Evolutionary conservation across 352 stramenopile genomes (phyloP), one percentile per base, ranked within the genome.

Genomic region (Phytopythium litorale): DNA sequence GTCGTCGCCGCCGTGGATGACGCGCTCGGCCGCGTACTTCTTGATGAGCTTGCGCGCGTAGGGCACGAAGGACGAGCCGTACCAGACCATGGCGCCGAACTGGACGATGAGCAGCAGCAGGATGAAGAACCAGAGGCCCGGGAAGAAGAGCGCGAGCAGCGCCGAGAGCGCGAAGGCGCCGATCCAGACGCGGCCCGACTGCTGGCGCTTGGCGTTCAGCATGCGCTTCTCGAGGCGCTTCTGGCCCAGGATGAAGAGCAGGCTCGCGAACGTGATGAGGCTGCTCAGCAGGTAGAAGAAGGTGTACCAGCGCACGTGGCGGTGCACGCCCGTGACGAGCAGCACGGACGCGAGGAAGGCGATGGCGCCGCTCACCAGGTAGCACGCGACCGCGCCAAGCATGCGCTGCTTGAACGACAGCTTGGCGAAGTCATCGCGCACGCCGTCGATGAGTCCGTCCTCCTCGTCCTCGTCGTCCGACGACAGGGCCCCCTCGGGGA

Each of bases 11-110:
- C 68, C 68, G 57, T 78, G 66, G 42, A 79, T 61, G 43, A 79
- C 50, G 38, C 63, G 57, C 53, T 74, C 70, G 35, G 71, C 68
- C 60, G 74, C 67, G 55, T 79, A 76, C 61, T 79, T 79, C 64
- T 79, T 69, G 19, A 78, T 0, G 45, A 78, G 74, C 54, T 75
- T 78, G 56, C 77, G 72, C 37, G 70, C 75, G 51, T 82, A 87
- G 11, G 75, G 68, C 37, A 84, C 63, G 62, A 75, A 87, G 40
- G 75, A 79, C 32, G 71, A 7, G 52, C 73, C 73, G 73, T 87
- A 87, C 75, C 75, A 87, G 59, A 87, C 70, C 75, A 87, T 87
- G 57, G 75, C 67, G 35, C 56, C 35, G 65, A 80, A 82, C 67
- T 87, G 77, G 55, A 72, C 62, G 18, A 87, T 59, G 25, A 87